phyloP scores from a whole-genome alignment of 352 stramenopile species.

The Aphanomyces cochlioides region DNA sequence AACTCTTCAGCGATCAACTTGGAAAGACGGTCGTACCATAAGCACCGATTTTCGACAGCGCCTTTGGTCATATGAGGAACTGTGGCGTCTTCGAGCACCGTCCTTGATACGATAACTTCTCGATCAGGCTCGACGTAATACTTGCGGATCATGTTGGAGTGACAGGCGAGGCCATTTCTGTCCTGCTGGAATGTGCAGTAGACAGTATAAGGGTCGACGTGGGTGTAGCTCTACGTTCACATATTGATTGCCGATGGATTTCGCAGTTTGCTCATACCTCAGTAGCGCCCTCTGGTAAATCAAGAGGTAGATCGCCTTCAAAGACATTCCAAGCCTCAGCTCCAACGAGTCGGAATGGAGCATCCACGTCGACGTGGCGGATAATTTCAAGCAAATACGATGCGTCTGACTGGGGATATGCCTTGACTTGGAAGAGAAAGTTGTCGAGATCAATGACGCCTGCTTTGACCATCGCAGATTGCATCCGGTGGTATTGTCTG shows the following conservation, averaged over 20 bases:
- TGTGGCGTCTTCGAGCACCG: conserved; percentile 4
- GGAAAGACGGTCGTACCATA: not conserved
- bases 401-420: not conserved
- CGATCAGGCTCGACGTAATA: not conserved
- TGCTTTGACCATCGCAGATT: conserved; percentile 9
- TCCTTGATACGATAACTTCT: not conserved
- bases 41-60: not conserved
- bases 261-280: not conserved
- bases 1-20: not conserved
- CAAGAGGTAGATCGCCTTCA: conserved; percentile 5
- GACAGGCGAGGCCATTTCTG: not conserved
- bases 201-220: conserved; percentile 15
- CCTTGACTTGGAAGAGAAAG: conserved; percentile 3
- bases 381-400: conserved; percentile 12
- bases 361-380: not conserved
- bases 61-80: conserved; percentile 19
- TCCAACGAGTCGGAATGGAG: conserved; percentile 4
- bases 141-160: conserved; percentile 22
- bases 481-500: conserved; percentile 14
- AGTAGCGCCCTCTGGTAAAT: not conserved
- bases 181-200: not conserved
- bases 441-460: not conserved
- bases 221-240: conserved; percentile 1
- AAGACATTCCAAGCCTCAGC: conserved; percentile 3
- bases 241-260: not conserved